Evolutionary conservation across 2,329 filamentous ascomycete species (phyloP).

Genomic region (Arachnomyces sp.): DNA sequence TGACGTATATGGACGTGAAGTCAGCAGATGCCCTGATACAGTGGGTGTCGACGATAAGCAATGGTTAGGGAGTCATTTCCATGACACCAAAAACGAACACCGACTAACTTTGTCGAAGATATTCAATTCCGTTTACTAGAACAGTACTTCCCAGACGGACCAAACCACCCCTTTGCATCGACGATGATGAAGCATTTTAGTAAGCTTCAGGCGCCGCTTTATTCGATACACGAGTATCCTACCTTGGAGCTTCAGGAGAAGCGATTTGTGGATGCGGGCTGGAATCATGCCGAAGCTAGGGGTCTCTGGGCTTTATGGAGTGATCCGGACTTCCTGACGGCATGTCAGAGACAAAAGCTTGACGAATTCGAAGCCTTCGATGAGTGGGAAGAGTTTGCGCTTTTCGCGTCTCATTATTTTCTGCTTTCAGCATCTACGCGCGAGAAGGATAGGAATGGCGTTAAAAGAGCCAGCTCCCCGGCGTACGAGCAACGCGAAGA

Average conservation of each 20-base stretch:
- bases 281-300: conserved; percentile 52
- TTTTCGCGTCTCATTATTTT: conserved; percentile 80
- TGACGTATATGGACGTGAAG: conserved; percentile 76
- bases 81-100: too few species aligned
- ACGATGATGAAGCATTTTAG: conserved; percentile 81
- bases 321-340: conserved; percentile 55
- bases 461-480: background rate
- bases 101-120: conserved; percentile 23
- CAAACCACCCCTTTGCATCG: conserved; percentile 70
- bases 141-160: conserved; percentile 72
- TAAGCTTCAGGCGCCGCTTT: conserved; percentile 70
- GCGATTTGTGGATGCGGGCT: conserved; percentile 64
- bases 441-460: background rate
- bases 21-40: conserved; percentile 65
- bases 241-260: conserved; percentile 55
- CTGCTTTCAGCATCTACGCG: conserved; percentile 56
- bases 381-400: conserved; percentile 88
- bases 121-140: conserved; percentile 81
- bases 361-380: conserved; percentile 77
- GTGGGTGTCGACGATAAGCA: conserved; percentile 65
- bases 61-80: conserved; percentile 44
- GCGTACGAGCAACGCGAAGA: too few species aligned
- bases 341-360: conserved; percentile 51
- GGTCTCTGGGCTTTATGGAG: conserved; percentile 81
- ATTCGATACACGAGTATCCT: conserved; percentile 63